phyloP scores from a whole-genome alignment of 1,284 basidiomycete species.

The Stygiomarasmius scandens region DNA sequence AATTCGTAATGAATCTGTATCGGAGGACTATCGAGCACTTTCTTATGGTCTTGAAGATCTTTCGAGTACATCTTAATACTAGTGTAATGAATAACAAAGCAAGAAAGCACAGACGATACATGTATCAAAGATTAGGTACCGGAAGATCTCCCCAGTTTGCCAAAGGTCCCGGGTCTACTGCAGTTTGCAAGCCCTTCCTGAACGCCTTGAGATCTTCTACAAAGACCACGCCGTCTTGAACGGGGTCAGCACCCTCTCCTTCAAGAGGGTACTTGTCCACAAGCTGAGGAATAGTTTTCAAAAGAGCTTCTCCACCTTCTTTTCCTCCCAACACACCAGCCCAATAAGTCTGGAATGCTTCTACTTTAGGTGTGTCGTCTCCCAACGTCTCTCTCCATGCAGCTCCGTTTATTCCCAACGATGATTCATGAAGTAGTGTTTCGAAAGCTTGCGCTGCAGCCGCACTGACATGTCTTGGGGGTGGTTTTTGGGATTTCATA shows the following conservation, averaged over 20 bases:
- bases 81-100: neutral
- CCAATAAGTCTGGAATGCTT: slow-evolving; percentile 51
- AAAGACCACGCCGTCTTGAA: slow-evolving; percentile 56
- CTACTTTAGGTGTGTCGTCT: slow-evolving; percentile 39
- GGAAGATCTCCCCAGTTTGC: slow-evolving; percentile 73
- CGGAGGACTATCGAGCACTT: no score
- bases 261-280: slow-evolving; percentile 53
- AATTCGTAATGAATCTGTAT: no score
- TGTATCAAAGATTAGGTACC: slow-evolving; percentile 38
- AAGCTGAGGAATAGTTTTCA: slow-evolving; percentile 56
- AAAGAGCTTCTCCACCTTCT: slow-evolving; percentile 40
- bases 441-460: slow-evolving; percentile 71
- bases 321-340: slow-evolving; percentile 33
- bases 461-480: slow-evolving; percentile 62
- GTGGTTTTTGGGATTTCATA: slow-evolving; percentile 69
- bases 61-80: no score
- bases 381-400: slow-evolving; percentile 61
- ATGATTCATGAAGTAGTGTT: slow-evolving; percentile 51
- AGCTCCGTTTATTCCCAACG: slow-evolving; percentile 55
- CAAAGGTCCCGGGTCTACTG: slow-evolving; percentile 52
- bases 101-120: neutral
- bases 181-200: slow-evolving; percentile 43
- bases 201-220: slow-evolving; percentile 76
- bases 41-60: no score
- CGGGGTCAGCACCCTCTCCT: slow-evolving; percentile 50